Base-by-base conservation (phyloP, 768 basidiomycete genomes). In the Gloeostereum incarnatum region DNA sequence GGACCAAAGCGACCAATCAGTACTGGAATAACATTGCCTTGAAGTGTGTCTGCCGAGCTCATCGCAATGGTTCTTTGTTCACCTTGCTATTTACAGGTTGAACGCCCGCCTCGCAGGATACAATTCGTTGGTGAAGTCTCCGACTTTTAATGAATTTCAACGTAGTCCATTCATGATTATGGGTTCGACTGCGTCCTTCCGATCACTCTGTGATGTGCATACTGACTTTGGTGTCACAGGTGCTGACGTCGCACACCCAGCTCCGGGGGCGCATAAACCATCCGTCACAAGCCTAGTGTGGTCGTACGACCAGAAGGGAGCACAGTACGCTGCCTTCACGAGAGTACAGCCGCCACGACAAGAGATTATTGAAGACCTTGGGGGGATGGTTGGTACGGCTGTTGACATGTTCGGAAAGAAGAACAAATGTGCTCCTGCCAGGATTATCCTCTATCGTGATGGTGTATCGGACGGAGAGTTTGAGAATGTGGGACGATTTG, bases 391-490 rank as follows among this genome's bases (percentile, higher is more conserved):
- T 2, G 52, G 52, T 26, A 34, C 44, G 35, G 38, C 38, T 17
- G 19, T 48, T 21, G 11, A 2, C 1, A 31, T 27, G 38, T 45
- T 43, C 11, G 46, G 47, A 1, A 17, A 18, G 1, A 18, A 4
- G 3, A 35, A 45, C 3, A 49, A 50, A 0, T n/a, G n/a, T 1
- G 32, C 58, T 0, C 50, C 48, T 3, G 30, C 27, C 4, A 26
- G 23, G 0, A 32, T 50, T 1, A n/a, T 47, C 4, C 43, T 53
- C n/a, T 47, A 38, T 23, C 41, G 45, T 2, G 51, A 47, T 39
- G 73, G 74, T 0, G 58, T 76, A 4, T 73, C 70, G 2, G 75
- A 76, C 39, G 71, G 73, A 3, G 71, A 76, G 43, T 74, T 64
- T 32, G 46, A 42, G 5, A 44, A 46, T 1, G 66, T 74, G 4